Evolutionary conservation across 78 protist species (phyloP).

Genomic region (Creolimax fragrantissima): DNA sequence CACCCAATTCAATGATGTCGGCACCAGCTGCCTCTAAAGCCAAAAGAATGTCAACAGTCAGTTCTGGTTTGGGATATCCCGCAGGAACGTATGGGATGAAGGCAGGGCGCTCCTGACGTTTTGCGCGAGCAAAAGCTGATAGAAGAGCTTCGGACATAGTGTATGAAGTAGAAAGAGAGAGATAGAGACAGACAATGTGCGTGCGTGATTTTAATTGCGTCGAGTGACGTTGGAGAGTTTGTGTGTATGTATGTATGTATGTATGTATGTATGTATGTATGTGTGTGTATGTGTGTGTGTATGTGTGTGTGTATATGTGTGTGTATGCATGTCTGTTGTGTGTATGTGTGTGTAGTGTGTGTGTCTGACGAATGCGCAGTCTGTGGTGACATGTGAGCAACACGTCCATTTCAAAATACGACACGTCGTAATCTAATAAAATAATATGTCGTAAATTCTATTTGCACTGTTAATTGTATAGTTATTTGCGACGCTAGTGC

Average conservation of each 20-base stretch:
- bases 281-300: not conserved
- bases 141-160: not conserved
- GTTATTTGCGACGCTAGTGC: too few species aligned
- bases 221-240: not conserved
- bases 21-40: slow-evolving; percentile 59
- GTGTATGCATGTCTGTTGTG: not conserved
- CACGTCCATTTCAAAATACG: too few species aligned
- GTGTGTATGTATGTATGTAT: not conserved
- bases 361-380: too few species aligned
- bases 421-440: too few species aligned
- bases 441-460: too few species aligned
- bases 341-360: too few species aligned
- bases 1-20: slow-evolving; percentile 71
- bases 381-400: too few species aligned
- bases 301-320: not conserved
- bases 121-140: not conserved
- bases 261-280: not conserved
- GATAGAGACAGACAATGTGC: too few species aligned
- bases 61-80: slow-evolving; percentile 37
- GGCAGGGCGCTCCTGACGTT: slow-evolving; percentile 20
- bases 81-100: slow-evolving; percentile 50
- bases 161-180: too few species aligned
- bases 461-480: too few species aligned
- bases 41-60: slow-evolving; percentile 11
- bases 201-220: not conserved